Evolutionary conservation across 805 yeast genomes (phyloP), one percentile per base, ranked within the genome.

Genomic region (Starmerella kuoi): DNA sequence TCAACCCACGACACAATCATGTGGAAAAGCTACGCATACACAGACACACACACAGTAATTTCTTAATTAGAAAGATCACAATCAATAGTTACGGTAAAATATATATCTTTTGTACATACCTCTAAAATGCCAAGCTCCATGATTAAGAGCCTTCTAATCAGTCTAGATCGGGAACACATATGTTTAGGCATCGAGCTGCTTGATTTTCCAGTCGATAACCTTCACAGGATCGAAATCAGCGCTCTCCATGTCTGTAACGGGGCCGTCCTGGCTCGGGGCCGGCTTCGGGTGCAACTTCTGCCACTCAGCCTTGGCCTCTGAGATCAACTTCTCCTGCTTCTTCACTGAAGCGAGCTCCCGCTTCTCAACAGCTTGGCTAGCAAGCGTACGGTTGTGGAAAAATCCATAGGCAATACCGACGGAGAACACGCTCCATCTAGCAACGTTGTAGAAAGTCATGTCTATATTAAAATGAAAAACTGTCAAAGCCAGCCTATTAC

Each of bases 381-480:
- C 76, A 56, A 85, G 71, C 41, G 70, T 63, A 59, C 73, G 67
- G 65, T 93, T 82, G 71, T 85, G 94, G 63, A 72, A 72, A 51
- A 85, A 82, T 55, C 98, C 98, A 67, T 83, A 84, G 48, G 75
- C 71, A 45, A 87, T 69, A 64, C 98, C 98, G 54, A 84, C 75
- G 41, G 82, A 88, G 54, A 88, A 73, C 42, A 93, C 79, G 54
- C 94, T 70, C 78, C 91, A 88, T 78, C 97, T 84, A 61, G 87
- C 74, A 59, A 53, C 57, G 56, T 54, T 54, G 50, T 45, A 51
- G 39, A 50, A 40, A 17, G 55, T 45, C 44, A 53, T 52, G 31
- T 36, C 50, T 49, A 37, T 42, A 37, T 35, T 31, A 11, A 31
- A 7, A 15, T 11, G 14, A 31, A 40, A 40, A 34, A 34, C 37